These are phyloP conservation scores for Venturia oleaginea DNA, from an alignment of 2,329 filamentous ascomycete genomes.

Conservation along the genomic window DNA sequence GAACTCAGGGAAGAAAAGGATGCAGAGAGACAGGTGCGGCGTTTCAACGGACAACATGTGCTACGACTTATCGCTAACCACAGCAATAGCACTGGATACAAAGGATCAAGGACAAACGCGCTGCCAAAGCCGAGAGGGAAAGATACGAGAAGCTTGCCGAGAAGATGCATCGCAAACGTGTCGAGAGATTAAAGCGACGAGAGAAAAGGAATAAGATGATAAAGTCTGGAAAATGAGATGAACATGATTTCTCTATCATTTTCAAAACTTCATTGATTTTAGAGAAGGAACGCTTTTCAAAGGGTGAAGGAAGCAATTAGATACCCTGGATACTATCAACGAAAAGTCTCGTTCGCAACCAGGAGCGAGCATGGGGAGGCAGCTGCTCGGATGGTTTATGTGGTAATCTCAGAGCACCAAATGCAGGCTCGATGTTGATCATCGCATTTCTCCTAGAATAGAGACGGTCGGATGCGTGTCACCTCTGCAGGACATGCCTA, in stretches of 20 bases:
- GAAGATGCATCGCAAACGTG: constrained; percentile 95
- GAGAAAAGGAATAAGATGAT: constrained; percentile 90
- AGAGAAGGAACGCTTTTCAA: neutral
- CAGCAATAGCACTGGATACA: constrained; percentile 59
- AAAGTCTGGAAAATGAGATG: constrained; percentile 29
- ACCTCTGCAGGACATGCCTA: neutral
- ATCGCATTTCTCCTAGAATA: neutral
- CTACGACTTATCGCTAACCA: neutral
- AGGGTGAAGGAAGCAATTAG: neutral
- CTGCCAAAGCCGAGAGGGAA: constrained; percentile 85
- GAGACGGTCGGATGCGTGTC: neutral
- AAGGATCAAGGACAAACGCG: constrained; percentile 73
- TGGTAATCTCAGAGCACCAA: neutral
- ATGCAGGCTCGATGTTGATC: neutral
- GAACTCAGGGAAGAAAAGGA: constrained; percentile 96
- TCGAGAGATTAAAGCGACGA: constrained; percentile 85
- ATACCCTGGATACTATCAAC: neutral
- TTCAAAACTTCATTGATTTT: neutral
- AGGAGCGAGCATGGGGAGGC: neutral
- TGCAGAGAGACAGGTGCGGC: constrained; percentile 66
- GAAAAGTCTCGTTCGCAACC: neutral
- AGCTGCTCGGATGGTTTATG: neutral
- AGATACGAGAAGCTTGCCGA: constrained; percentile 89
- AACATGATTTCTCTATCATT: neutral
- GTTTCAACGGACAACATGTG: constrained; percentile 3